A percentile compares a stretch with the other conserved stretches of the same genome.
These are phyloP conservation scores for Pichia kudriavzevii DNA, from an alignment of 1,139 yeast genomes.

Conservation along the genomic window DNA sequence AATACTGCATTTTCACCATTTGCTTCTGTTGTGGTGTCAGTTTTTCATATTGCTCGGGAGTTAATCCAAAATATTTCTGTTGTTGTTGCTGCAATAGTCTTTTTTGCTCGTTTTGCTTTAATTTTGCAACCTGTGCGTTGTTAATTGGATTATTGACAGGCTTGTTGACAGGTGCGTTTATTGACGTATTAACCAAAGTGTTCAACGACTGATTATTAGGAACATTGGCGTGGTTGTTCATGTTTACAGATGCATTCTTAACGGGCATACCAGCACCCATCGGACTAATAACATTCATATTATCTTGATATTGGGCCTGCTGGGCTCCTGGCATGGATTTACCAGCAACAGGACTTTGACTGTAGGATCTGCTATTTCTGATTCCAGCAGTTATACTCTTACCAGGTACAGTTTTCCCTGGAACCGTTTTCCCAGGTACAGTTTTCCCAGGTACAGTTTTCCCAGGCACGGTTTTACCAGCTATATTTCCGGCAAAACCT, in stretches of 20 bases:
- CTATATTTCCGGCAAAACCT: background rate
- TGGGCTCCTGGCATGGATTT: background rate
- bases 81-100: constrained; percentile 17
- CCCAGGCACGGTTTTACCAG: constrained; percentile 6
- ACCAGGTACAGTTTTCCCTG: constrained; percentile 2
- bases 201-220: background rate
- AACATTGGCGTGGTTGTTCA: too few species aligned
- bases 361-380: background rate
- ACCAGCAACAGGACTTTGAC: constrained; percentile 2
- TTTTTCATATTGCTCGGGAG: constrained; percentile 30
- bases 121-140: background rate
- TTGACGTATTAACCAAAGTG: constrained; percentile 1
- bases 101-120: constrained; percentile 15
- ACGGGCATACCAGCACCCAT: background rate
- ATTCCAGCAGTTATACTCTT: background rate
- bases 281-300: constrained; percentile 1
- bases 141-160: constrained; percentile 4
- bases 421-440: constrained; percentile 8
- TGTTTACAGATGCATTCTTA: background rate
- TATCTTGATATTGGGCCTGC: too few species aligned
- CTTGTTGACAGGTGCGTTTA: constrained; percentile 7
- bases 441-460: constrained; percentile 6
- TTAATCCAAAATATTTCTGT: constrained; percentile 30
- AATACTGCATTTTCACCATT: constrained; percentile 37
- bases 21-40: constrained; percentile 36